Evolutionary conservation across 2,329 filamentous ascomycete genomes (phyloP).

Genomic region (Chaetomiaceae sp.): DNA sequence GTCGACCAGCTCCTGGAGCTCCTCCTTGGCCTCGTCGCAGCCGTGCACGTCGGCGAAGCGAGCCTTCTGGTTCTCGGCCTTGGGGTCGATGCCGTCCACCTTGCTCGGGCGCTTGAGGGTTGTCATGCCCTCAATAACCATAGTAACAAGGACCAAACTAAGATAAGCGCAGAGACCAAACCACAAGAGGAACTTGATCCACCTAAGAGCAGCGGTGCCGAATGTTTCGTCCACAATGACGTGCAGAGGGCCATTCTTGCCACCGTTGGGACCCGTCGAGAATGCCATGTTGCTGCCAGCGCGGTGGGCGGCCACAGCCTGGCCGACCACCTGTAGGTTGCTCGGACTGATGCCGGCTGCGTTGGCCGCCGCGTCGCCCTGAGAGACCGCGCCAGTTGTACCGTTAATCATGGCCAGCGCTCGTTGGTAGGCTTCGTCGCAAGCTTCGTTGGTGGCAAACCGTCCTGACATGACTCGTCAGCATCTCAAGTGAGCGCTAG

Average conservation of each 20-base stretch:
- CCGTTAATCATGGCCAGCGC: conserved; percentile 52
- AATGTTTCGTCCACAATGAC: conserved; percentile 92
- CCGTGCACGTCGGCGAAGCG: conserved; percentile 93
- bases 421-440: conserved; percentile 74
- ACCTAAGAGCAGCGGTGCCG: conserved; percentile 76
- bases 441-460: conserved; percentile 74
- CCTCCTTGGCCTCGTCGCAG: conserved; percentile 97
- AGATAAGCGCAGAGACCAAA: conserved; percentile 78
- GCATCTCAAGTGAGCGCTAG: not conserved
- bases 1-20: conserved; percentile 93
- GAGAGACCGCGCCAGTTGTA: conserved; percentile 18
- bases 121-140: conserved; percentile 77
- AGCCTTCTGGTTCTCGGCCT: conserved; percentile 86
- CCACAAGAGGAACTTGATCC: conserved; percentile 79
- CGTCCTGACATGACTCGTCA: conserved; percentile 35
- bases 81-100: conserved; percentile 73
- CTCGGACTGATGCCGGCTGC: conserved; percentile 47
- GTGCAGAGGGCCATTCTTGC: conserved; percentile 81
- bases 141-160: conserved; percentile 70
- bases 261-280: conserved; percentile 59
- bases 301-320: conserved; percentile 71
- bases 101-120: conserved; percentile 72
- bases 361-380: conserved; percentile 31
- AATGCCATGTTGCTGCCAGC: conserved; percentile 62
- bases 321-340: conserved; percentile 72